Evolutionary conservation across 163 green algal genomes (phyloP), one percentile per base, ranked within the genome.

Genomic region (Scenedesmus sp.): DNA sequence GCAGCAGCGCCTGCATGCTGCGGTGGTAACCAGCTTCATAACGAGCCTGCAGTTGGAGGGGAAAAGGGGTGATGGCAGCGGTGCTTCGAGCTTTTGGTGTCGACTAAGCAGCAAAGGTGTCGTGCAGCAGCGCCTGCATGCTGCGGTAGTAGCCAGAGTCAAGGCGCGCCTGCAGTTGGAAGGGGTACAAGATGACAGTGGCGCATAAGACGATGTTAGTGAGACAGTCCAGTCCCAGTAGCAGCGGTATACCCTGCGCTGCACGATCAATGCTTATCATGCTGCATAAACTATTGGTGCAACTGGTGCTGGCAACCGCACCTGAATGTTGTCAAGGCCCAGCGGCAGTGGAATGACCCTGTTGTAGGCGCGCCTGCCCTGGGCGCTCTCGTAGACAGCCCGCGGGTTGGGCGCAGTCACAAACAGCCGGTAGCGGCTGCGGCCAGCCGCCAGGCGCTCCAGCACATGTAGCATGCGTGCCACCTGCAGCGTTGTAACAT

Each of bases 251-350:
- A 46, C 34, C n/a, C n/a, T n/a, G n/a, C n/a, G n/a, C 34, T 46
- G 34, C 34, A 46, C 34, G 0, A 46, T 46, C 34, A 46, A 46
- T 46, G 34, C 34, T 46, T 9, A n/a, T 79, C 67, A n/a, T 20
- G 67, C 67, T 46, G 67, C 67, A 79, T 12, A 79, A 12, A n/a
- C 0, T 26, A n/a, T 0, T 2, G 1, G 67, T 79, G 67, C 67
- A 79, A 8, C 10, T 10, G 8, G 59, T 10, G 0, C 10, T 15
- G 7, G 59, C 59, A 64, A 0, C 1, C 59, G 0, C 12, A 87
- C 88, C 88, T 91, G 88, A 34, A 91, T 70, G 8, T 64, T 87
- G 1, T 74, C 10, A 9, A 92, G 66, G 5, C 64, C 89, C 5
- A 92, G 34, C 23, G 89, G 89, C 46, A 92, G 62, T 13, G 59